Base-by-base conservation (phyloP, 768 basidiomycete genomes). In the Hygrocybe coccinea region DNA sequence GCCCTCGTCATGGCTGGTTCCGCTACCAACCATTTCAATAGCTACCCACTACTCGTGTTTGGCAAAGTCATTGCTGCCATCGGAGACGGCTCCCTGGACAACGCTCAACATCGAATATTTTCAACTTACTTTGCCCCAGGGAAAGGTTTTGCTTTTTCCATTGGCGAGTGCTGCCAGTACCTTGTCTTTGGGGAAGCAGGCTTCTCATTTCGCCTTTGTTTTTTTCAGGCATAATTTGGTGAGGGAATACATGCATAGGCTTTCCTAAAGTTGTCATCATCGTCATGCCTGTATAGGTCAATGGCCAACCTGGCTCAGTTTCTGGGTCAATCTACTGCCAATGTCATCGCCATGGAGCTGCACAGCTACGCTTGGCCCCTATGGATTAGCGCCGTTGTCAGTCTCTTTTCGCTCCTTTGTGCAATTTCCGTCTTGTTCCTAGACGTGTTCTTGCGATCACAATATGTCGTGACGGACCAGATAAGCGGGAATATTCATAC, bases 121-220 rank as follows among this genome's bases (percentile, higher is more conserved):
- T 70, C 73, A 21, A 74, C 75, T 5, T 76, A 76, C 60, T 75
- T 76, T 50, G 72, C 71, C 2, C 72, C 72, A 12, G 75, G 75
- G n/a, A 64, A 65, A 38, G 75, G 75, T 10, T 73, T 74, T 52
- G 73, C 67, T 21, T 69, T 69, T 56, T 72, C 72, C 24, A 73
- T 74, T 45, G 69, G 68, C 64, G 35, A 50, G 63, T 52, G 21
- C 15, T 35, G 10, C 25, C n/a, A n/a, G n/a, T n/a, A n/a, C n/a
- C n/a, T n/a, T n/a, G n/a, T n/a, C n/a, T n/a, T n/a, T 34, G 8
- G 21, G 47, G 7, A n/a, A 25, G 19, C 12, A 14, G 45, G 14
- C 33, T 33, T 49, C 14, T 25, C 12, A 35, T 33, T 19, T 29
- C 19, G 29, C 9, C 11, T 11, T 25, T 15, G 6, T 22, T n/a